These are phyloP conservation scores for Fusarium penzigii DNA, from an alignment of 2,329 filamentous ascomycete species.

Conservation along the genomic window DNA sequence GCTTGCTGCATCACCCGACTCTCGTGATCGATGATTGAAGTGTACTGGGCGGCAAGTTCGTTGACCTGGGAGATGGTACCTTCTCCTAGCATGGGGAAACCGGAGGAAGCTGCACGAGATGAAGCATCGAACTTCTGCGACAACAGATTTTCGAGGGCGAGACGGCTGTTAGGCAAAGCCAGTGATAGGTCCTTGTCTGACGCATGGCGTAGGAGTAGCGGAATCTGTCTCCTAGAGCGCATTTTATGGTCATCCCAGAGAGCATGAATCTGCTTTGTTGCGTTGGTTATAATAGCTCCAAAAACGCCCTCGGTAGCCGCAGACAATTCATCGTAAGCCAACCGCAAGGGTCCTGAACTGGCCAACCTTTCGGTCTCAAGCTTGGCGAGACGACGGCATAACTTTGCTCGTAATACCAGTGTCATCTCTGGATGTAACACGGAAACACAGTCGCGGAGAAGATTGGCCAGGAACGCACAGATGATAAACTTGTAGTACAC, in stretches of 20 bases:
- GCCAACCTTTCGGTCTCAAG: conserved; percentile 39
- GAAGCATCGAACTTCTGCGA: conserved; percentile 27
- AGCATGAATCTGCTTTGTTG: conserved; percentile 31
- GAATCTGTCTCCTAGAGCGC: conserved; percentile 39
- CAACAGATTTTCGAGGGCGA: not conserved
- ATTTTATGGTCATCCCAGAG: conserved; percentile 45
- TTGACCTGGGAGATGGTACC: conserved; percentile 15
- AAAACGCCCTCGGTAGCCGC: not conserved
- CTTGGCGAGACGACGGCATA: conserved; percentile 60
- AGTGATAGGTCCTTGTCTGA: conserved; percentile 34
- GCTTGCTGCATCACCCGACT: not conserved
- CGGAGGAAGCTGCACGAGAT: not conserved
- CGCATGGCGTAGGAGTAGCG: conserved; percentile 41
- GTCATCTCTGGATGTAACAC: conserved; percentile 18
- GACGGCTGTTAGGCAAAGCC: conserved; percentile 42
- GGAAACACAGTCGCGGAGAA: conserved; percentile 43
- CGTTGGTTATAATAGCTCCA: not conserved
- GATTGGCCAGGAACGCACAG: conserved; percentile 44
- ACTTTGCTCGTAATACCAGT: conserved; percentile 43
- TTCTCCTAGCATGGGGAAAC: conserved; percentile 1
- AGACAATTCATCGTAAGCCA: conserved; percentile 9
- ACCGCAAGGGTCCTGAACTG: not conserved
- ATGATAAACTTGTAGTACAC: conserved; percentile 60
- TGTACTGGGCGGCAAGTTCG: conserved; percentile 3
- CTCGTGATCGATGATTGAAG: conserved; percentile 4